Base-by-base conservation (phyloP, 2,329 filamentous ascomycete species). In the Pseudogymnoascus sp. region DNA sequence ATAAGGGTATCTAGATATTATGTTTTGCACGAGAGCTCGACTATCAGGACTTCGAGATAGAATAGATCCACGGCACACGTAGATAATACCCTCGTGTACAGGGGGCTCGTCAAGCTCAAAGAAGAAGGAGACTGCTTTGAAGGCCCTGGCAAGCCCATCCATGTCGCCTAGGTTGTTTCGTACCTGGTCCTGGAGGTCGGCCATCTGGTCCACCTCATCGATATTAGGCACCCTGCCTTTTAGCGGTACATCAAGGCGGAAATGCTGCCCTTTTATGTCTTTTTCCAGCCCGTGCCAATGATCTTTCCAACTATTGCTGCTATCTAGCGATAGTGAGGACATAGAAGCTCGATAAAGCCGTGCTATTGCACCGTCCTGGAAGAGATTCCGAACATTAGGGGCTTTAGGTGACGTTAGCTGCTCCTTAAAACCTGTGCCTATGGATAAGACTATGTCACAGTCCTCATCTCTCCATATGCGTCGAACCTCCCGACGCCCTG, bases 321-420 rank as follows among this genome's bases (percentile, higher is more conserved):
- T 61, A 60, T 70, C 65, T 21, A 69, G 62, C 57, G 64, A 69
- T 48, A 71, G 41, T 31, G 66, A 71, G n/a, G 66, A 63, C 62
- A 70, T 68, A 28, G 68, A 68, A 45, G 67, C 68, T 61, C 64
- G 64, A 63, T 66, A 71, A 25, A 71, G 48, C 1, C 64, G 63
- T 63, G 65, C 57, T 25, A 65, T 48, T 6, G 62, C 62, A n/a
- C 66, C 51, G 62, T 68, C 65, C 39, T 67, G 62, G 60, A 69
- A 61, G 23, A 69, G 39, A 62, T 68, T 68, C 23, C 67, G 64
- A 16, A 68, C 60, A 48, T 68, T 67, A 8, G 66, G 61, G 37
- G 64, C 65, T 21, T 60, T 61, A 43, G 63, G 66, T 21, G 65
- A 68, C 16, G 48, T 25, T 6, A 66, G 66, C 65, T 68, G 62